Percentiles rank a stretch among this genome's conserved stretches.
phyloP scores from a whole-genome alignment of 768 basidiomycete genomes.

The Pleurotus salmoneostramineus region DNA sequence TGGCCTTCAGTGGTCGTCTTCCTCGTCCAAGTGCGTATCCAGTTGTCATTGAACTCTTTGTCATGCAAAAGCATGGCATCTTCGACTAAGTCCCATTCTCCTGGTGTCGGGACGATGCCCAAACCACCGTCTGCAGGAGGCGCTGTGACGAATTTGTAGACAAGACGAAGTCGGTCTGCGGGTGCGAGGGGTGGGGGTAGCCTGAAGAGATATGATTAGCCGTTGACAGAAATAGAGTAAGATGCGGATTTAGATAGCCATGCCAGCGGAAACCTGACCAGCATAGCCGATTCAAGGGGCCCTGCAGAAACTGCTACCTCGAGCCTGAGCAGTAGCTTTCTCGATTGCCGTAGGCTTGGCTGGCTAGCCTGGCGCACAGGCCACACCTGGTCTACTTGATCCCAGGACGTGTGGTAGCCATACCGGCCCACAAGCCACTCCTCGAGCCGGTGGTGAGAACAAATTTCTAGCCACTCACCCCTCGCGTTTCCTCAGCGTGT shows the following conservation, averaged over 20 bases:
- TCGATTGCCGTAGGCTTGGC: too few relatives aligned
- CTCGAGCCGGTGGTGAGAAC: not conserved
- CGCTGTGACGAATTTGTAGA: constrained; percentile 69
- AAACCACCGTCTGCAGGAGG: constrained; percentile 76
- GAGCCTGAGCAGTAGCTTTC: too few relatives aligned
- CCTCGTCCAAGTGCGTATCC: constrained; percentile 75
- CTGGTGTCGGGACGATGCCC: constrained; percentile 68
- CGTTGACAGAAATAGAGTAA: too few relatives aligned
- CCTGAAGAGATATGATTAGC: constrained; percentile 17
- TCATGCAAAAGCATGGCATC: constrained; percentile 85
- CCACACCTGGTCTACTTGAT: too few relatives aligned
- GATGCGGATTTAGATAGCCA: too few relatives aligned
- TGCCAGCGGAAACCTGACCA: too few relatives aligned
- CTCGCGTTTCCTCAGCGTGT: constrained; percentile 68
- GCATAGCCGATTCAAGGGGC: too few relatives aligned
- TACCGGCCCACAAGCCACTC: too few relatives aligned
- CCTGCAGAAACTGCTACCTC: too few relatives aligned
- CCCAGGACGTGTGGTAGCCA: too few relatives aligned
- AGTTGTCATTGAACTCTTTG: constrained; percentile 70
- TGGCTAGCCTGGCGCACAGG: too few relatives aligned
- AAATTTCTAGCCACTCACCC: constrained; percentile 44
- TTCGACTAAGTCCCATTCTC: constrained; percentile 78
- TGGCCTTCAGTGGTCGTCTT: constrained; percentile 59
- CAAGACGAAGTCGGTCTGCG: constrained; percentile 78
- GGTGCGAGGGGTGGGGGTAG: constrained; percentile 46